phyloP scores from a whole-genome alignment of 1,284 basidiomycete species.

The Polyporus tsugae region DNA sequence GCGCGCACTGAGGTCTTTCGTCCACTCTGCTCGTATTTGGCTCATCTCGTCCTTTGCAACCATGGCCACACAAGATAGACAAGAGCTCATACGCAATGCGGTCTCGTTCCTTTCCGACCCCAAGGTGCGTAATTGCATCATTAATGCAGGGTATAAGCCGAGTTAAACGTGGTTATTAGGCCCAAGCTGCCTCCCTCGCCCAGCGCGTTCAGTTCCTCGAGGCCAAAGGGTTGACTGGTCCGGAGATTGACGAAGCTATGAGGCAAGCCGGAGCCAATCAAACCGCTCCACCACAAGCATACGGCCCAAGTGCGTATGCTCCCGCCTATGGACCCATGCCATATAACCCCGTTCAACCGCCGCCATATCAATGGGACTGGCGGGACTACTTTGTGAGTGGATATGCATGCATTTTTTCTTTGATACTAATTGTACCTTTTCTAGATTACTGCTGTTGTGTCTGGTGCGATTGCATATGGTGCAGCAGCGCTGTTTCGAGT shows the following conservation, averaged over 20 bases:
- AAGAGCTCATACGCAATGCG: constrained; percentile 82
- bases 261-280: constrained; percentile 59
- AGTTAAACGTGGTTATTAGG: constrained; percentile 47
- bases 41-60: constrained; percentile 1
- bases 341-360: constrained; percentile 50
- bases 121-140: constrained; percentile 53
- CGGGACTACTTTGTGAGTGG: constrained; percentile 90
- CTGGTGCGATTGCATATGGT: constrained; percentile 90
- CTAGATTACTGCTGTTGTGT: constrained; percentile 94
- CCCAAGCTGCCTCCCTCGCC: constrained; percentile 79
- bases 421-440: not conserved
- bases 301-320: constrained; percentile 42
- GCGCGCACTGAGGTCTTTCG: not conserved
- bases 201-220: constrained; percentile 94
- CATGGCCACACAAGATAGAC: constrained; percentile 65
- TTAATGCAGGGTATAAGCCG: not conserved
- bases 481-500: constrained; percentile 88
- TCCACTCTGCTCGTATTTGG: not conserved
- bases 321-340: constrained; percentile 53
- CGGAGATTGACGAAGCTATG: constrained; percentile 91
- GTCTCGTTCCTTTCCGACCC: constrained; percentile 83
- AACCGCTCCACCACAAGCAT: constrained; percentile 31
- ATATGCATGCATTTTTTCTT: not conserved
- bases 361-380: constrained; percentile 82
- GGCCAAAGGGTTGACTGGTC: constrained; percentile 86